Base-by-base conservation (phyloP, 2,329 filamentous ascomycete genomes). In the Aspergillus ruber region DNA sequence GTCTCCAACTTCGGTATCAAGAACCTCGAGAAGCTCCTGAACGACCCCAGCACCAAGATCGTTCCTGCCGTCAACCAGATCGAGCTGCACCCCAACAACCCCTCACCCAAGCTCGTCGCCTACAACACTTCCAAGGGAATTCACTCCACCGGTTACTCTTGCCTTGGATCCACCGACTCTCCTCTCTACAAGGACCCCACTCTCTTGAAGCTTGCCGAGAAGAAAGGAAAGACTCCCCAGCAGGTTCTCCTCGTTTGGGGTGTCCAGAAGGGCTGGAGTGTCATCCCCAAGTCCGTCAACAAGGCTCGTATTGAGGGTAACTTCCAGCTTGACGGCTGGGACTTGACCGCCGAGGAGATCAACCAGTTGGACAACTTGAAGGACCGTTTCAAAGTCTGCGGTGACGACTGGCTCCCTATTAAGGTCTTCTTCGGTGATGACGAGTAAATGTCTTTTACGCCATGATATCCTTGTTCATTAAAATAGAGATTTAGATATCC, bases 361-460 rank as follows among this genome's bases (percentile, higher is more conserved):
- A 75, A 78, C 58, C 74, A 79, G 68, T 75, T 95, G 43, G 81
- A 82, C 60, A 78, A 71, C 59, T 77, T 91, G 46, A 75, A 79
- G 60, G 85, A 87, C 51, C 81, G 88, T 44, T 91, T 90, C 78
- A 94, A 90, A 80, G 84, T 89, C 52, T 93, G 86, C 62, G 79
- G 78, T 32, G 88, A 91, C 64, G 70, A 63, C 23, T 91, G 85
- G 83, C 58, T 72, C 46, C 87, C 86, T 0, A 69, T 86, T 51
- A 85, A 83, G 76, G 86, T 91, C 32, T 93, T 93, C 77, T 88
- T 88, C 64, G 86, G 85, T 6, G 86, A 90, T 59, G 85, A 90
- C 61, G 86, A 90, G 74, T 90, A 81, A 62, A 60, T 45, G 38
- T 12, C 25, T 57, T n/a, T 21, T 35, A 48, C 17, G 29, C 42